phyloP scores from a whole-genome alignment of 208 protist genomes.

The Leishmania lainsoni region DNA sequence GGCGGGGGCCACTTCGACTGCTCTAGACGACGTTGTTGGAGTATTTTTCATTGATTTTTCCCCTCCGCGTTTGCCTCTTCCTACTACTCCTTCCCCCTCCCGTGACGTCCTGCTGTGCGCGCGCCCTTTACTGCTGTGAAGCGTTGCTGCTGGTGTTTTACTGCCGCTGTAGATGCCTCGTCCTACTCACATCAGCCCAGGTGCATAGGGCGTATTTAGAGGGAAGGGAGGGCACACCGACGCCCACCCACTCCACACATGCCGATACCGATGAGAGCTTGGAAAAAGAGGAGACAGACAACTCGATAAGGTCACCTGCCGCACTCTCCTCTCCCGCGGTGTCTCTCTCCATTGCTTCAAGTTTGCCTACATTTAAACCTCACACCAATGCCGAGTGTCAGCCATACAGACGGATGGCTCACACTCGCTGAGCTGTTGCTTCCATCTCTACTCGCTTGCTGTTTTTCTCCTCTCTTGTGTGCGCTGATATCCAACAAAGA shows the following conservation, averaged over 20 bases:
- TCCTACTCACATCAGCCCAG: background rate
- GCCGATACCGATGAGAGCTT: background rate
- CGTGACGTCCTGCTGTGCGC: background rate
- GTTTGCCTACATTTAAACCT: background rate
- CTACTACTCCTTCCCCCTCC: background rate
- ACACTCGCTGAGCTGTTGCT: background rate
- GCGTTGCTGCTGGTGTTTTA: background rate
- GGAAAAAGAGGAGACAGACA: background rate
- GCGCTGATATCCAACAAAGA: slow-evolving; percentile 16
- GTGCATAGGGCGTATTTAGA: background rate
- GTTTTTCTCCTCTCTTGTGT: background rate
- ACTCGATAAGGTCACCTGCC: background rate
- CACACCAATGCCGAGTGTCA: background rate
- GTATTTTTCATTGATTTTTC: background rate
- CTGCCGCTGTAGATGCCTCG: background rate
- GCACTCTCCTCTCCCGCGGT: background rate
- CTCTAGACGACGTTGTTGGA: background rate
- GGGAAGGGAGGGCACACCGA: background rate
- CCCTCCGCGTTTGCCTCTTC: background rate
- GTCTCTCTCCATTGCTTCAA: background rate
- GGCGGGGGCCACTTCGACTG: background rate
- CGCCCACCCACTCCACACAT: background rate
- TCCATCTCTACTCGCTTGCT: background rate
- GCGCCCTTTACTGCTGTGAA: background rate
- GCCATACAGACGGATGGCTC: background rate